Conservation (phyloP, 345 rosid species). For the Draba incana region DNA sequence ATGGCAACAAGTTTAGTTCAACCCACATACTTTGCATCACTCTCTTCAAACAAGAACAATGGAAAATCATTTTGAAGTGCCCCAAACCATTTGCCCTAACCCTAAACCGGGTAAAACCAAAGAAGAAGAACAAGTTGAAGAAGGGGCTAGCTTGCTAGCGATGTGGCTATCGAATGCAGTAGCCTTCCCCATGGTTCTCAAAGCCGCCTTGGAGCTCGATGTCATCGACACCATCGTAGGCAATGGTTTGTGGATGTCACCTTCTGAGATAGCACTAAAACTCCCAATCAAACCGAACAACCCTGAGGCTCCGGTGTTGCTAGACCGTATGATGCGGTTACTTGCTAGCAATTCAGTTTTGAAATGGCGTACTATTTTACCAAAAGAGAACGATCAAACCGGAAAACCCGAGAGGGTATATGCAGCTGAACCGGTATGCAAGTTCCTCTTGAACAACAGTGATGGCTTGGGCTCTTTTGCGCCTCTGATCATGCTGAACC, state of each 20-base stretch:
- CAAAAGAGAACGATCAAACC: neutral
- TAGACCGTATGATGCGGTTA: constrained; percentile 51
- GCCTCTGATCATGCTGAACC: constrained; percentile 2
- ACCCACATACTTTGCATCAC: neutral
- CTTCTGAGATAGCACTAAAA: constrained; percentile 45
- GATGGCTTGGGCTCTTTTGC: constrained; percentile 20
- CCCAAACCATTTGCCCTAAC: neutral
- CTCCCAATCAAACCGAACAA: constrained; percentile 33
- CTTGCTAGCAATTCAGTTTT: constrained; percentile 45
- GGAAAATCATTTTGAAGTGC: neutral
- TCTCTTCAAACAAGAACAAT: constrained; percentile 1
- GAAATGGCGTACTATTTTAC: constrained; percentile 32
- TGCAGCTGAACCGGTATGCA: neutral
- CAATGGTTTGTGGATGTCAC: constrained; percentile 16
- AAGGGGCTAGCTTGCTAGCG: neutral
- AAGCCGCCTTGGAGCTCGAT: constrained; percentile 48
- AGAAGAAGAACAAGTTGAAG: neutral
- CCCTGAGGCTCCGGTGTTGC: constrained; percentile 44
- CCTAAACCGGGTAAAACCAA: neutral
- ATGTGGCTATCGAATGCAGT: neutral
- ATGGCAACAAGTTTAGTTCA: neutral
- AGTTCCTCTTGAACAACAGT: neutral
- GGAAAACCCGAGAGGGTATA: neutral
- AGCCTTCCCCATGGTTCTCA: constrained; percentile 48
- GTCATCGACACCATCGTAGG: constrained; percentile 47